A percentile compares a stretch with the other conserved stretches of the same genome.
Conservation (phyloP, 176 grass and related monocot species). For the Musa troglodytarum region DNA sequence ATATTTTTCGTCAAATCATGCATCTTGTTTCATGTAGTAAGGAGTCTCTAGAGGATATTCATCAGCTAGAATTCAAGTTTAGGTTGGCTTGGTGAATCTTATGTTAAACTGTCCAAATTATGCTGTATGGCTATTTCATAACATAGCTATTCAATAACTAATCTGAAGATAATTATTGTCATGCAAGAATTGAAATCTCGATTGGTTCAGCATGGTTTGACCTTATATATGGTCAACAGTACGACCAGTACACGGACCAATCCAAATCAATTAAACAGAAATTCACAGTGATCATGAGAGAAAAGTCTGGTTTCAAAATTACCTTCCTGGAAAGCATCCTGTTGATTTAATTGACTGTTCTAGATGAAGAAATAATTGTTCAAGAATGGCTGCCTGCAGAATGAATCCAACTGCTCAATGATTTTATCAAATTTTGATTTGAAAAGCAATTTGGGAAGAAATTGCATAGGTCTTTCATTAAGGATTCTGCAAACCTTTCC, state of each 20-base stretch:
- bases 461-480: conserved; percentile 1
- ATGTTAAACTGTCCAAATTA: too few species aligned
- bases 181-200: too few species aligned
- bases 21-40: too few species aligned
- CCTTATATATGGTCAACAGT: too few species aligned
- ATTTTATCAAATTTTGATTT: neutral
- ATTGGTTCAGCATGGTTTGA: too few species aligned
- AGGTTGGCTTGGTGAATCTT: too few species aligned
- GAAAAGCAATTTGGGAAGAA: neutral
- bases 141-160: too few species aligned
- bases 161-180: too few species aligned
- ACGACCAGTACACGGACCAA: neutral
- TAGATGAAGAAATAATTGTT: conserved; percentile 87
- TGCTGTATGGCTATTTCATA: too few species aligned
- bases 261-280: neutral
- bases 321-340: conserved; percentile 96
- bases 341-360: conserved; percentile 66
- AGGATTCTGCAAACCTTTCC: conserved; percentile 55
- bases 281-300: neutral
- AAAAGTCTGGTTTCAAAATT: conserved; percentile 12
- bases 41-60: too few species aligned
- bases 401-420: conserved; percentile 4
- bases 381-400: conserved; percentile 76
- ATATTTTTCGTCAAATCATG: too few species aligned
- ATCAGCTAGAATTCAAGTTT: too few species aligned